Base-by-base conservation (phyloP, 176 grass and related monocot species). In the Tuctoria greenei region DNA sequence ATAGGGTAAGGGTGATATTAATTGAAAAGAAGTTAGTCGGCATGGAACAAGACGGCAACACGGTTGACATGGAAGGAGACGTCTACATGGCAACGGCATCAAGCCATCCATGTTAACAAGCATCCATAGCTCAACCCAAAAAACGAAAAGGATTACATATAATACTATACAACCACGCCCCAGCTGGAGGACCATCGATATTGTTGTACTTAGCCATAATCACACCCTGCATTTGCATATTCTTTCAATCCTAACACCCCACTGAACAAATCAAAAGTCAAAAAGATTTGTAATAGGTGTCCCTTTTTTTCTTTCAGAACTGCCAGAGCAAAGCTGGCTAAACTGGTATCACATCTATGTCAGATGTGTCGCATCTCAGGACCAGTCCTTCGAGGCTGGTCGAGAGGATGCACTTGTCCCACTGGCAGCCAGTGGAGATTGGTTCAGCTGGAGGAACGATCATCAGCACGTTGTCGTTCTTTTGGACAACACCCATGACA, bases 401-500 rank as follows among this genome's bases (percentile, higher is more conserved):
- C 8, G 95, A 89, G 62, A 98, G 91, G 5, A 92, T 82, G 86
- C 91, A 94, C 64, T 82, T 82, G 47, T 45, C 42, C 95, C 95
- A 98, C 65, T 94, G 91, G 77, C 95, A 98, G 25, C 91, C 87
- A 39, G 89, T 98, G 46, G 89, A 94, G 65, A 90, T 71, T n/a
- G 91, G 85, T 64, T 90, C 95, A 7, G 89, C 80, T 5, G 95
- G 91, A 72, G 95, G 73, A 88, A 99, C 89, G 24, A 99, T 90
- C 91, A 90, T 99, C 26, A 99, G 24, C 60, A 99, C 86, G 27
- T 83, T 99, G 26, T 94, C 87, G 12, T 92, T 92, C 76, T 78
- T 86, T 77, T 83, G 83, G 46, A 97, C 94, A 41, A 93, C 81
- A n/a, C 94, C 94, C 64, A 97, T 87, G 62, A 93, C 91, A 66